Evolutionary conservation across 2,329 filamentous ascomycete species (phyloP).

Genomic region (Aspergillus transmontanensis): DNA sequence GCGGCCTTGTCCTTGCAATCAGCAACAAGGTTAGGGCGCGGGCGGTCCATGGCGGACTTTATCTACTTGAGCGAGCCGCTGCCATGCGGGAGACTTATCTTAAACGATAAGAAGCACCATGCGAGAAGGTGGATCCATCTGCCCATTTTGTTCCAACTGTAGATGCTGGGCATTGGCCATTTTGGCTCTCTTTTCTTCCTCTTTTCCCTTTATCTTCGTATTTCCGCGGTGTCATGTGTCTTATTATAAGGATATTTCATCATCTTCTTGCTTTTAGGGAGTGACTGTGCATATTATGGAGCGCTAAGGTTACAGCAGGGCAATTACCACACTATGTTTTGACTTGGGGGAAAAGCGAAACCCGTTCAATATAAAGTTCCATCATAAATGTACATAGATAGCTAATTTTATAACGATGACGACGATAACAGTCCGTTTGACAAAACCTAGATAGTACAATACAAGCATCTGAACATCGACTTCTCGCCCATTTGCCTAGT

Average conservation of each 20-base stretch:
- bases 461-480: conserved; percentile 4
- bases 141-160: background rate
- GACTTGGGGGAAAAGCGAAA: background rate
- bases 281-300: conserved; percentile 1
- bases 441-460: conserved; percentile 12
- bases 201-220: background rate
- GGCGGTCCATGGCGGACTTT: conserved; percentile 8
- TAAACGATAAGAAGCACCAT: conserved; percentile 4
- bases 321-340: background rate
- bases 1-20: conserved; percentile 13
- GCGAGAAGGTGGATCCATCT: background rate
- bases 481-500: background rate
- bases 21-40: conserved; percentile 12
- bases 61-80: conserved; percentile 8
- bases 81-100: conserved; percentile 10
- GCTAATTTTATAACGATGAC: conserved; percentile 15
- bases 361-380: conserved; percentile 5
- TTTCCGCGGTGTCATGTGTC: background rate
- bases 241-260: background rate
- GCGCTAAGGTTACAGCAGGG: conserved; percentile 2
- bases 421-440: conserved; percentile 11
- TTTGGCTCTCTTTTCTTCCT: background rate
- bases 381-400: conserved; percentile 24
- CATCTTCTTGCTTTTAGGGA: background rate
- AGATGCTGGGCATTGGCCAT: background rate